Percentiles rank a stretch among this genome's conserved stretches.
Conservation (phyloP, 1,139 yeast genomes). For the Lodderomyces parapsilosis region DNA sequence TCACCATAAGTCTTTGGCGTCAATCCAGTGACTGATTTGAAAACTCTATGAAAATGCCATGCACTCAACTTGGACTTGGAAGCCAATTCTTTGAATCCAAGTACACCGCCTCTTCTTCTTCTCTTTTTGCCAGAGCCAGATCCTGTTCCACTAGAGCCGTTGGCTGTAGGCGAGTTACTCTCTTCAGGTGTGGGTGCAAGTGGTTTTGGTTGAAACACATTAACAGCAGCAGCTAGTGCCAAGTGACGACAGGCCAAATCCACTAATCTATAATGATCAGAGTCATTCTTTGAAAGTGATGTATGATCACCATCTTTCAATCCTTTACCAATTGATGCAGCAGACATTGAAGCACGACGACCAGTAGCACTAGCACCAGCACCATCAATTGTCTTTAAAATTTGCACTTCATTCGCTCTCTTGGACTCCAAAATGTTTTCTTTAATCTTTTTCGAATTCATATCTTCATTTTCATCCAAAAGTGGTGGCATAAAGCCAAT, state of each 20-base stretch:
- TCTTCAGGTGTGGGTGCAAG: conserved; percentile 8
- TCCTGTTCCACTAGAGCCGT: conserved; percentile 12
- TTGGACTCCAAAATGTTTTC: conserved; percentile 38
- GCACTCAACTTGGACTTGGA: conserved; percentile 81
- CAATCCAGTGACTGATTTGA: conserved; percentile 78
- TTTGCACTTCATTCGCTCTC: conserved; percentile 27
- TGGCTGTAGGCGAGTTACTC: conserved; percentile 15
- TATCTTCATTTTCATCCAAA: conserved; percentile 46
- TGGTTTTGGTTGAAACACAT: conserved; percentile 33
- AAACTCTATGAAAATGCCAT: conserved; percentile 94
- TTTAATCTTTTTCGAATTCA: conserved; percentile 36
- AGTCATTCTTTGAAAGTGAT: conserved; percentile 52
- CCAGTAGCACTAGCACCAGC: conserved; percentile 5
- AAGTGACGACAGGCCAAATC: conserved; percentile 83
- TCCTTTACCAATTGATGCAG: conserved; percentile 17
- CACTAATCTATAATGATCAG: conserved; percentile 69
- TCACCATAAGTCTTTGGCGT: conserved; percentile 91
- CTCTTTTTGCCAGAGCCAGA: conserved; percentile 41
- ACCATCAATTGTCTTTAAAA: conserved; percentile 23
- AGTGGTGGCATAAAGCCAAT: conserved; percentile 59
- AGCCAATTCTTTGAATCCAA: conserved; percentile 87
- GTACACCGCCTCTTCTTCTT: conserved; percentile 79
- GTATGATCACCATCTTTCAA: conserved; percentile 27
- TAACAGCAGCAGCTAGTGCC: conserved; percentile 74
- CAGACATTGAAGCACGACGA: conserved; percentile 2